phyloP scores from a whole-genome alignment of 2,329 filamentous ascomycete genomes.

The Microcyclosporella mali region DNA sequence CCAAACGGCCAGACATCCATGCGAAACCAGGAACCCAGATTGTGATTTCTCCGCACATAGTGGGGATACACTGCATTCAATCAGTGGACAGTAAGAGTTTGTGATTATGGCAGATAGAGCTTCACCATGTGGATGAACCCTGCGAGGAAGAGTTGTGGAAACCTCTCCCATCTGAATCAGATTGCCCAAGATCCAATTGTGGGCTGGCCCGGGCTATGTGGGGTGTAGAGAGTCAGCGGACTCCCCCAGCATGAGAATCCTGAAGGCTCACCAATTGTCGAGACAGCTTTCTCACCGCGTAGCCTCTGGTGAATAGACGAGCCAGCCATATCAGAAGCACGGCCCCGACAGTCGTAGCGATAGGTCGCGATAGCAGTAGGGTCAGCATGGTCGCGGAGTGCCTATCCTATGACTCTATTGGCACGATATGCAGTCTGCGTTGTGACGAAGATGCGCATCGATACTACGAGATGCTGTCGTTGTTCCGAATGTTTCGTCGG shows the following conservation, averaged over 20 bases:
- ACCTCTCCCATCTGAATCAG: slow-evolving; percentile 6
- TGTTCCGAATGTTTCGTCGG: no score
- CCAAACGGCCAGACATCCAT: slow-evolving; percentile 21
- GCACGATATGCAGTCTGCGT: no score
- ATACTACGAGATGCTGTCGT: no score
- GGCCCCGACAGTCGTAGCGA: slow-evolving; percentile 1
- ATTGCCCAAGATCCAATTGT: slow-evolving; percentile 9
- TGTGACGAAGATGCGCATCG: no score
- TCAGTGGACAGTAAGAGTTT: not conserved
- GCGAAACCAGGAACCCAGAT: slow-evolving; percentile 16
- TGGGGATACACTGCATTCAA: slow-evolving; percentile 6
- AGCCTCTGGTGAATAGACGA: slow-evolving; percentile 4
- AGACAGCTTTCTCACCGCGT: slow-evolving; percentile 2
- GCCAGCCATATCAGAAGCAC: not conserved
- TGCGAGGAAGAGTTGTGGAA: not conserved
- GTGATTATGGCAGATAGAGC: not conserved
- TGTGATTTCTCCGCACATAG: slow-evolving; percentile 16
- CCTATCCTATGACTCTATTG: no score
- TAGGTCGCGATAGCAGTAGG: slow-evolving; percentile 1
- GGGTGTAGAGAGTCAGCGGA: not conserved
- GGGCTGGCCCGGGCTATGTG: slow-evolving; percentile 5
- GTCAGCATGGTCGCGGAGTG: not conserved
- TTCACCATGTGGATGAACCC: slow-evolving; percentile 12
- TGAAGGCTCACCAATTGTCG: slow-evolving; percentile 3
- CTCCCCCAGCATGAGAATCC: not conserved